These are phyloP conservation scores for Chrysochromulina parva DNA, from an alignment of 78 protist species.

Conservation along the genomic window DNA sequence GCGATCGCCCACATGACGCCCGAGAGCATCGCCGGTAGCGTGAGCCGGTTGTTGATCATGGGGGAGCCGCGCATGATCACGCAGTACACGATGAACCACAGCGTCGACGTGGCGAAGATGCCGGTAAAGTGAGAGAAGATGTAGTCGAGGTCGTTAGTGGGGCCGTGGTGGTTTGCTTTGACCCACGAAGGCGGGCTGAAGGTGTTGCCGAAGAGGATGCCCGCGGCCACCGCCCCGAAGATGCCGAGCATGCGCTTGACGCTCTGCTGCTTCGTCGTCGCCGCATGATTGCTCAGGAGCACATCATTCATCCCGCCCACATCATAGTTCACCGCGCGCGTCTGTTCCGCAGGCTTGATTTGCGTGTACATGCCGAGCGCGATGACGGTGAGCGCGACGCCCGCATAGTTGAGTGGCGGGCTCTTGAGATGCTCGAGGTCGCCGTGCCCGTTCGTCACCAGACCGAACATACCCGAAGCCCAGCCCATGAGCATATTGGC, in stretches of 20 bases:
- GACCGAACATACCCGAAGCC: constrained; percentile 41
- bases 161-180: not conserved
- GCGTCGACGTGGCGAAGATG: constrained; percentile 71
- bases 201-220: constrained; percentile 49
- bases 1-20: constrained; percentile 83
- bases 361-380: not conserved
- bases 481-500: constrained; percentile 72
- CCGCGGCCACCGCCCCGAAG: constrained; percentile 22
- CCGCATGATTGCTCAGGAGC: too few species aligned
- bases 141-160: constrained; percentile 48
- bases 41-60: constrained; percentile 55
- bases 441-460: not conserved
- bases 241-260: constrained; percentile 1
- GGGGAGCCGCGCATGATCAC: constrained; percentile 55
- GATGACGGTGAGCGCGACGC: constrained; percentile 47
- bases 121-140: constrained; percentile 80
- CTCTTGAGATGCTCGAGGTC: not conserved
- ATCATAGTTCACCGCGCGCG: not conserved
- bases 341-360: not conserved
- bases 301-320: too few species aligned
- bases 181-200: constrained; percentile 42
- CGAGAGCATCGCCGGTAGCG: constrained; percentile 70
- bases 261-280: too few species aligned
- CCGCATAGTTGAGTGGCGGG: constrained; percentile 32
- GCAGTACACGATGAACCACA: constrained; percentile 63